These are phyloP conservation scores for Amoebophrya sp. DNA, from an alignment of 169 alveolate genomes.

Conservation along the genomic window DNA sequence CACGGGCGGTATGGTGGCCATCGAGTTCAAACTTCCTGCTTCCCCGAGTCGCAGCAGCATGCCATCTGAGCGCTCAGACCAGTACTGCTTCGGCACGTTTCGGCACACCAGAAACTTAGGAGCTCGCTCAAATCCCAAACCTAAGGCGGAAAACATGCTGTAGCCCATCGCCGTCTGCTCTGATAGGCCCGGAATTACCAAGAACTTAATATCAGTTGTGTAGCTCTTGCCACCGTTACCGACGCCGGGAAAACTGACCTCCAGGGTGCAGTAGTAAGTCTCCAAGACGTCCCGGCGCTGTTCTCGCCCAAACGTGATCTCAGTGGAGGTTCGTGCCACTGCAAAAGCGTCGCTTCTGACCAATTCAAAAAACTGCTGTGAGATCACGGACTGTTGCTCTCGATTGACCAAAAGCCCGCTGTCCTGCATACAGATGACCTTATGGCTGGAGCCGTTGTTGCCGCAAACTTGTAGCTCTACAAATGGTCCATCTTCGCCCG, in stretches of 20 bases:
- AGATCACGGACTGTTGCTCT: background rate
- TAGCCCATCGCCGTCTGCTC: background rate
- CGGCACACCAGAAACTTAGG: background rate
- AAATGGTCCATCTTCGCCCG: background rate
- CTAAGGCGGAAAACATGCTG: background rate
- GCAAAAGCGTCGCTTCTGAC: background rate
- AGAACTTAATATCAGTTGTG: background rate
- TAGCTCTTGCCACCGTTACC: background rate
- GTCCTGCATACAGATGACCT: background rate
- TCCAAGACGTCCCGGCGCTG: background rate
- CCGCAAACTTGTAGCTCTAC: background rate
- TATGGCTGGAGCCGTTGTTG: background rate
- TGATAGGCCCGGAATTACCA: background rate
- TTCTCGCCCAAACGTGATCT: background rate
- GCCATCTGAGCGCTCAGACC: background rate
- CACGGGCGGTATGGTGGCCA: background rate
- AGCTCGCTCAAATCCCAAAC: background rate
- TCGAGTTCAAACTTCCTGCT: background rate
- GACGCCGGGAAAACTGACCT: background rate
- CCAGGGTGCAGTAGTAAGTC: background rate
- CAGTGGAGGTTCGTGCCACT: background rate
- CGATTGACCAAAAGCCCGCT: background rate
- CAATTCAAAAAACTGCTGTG: background rate
- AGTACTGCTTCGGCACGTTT: background rate
- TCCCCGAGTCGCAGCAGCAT: background rate